Base-by-base conservation (phyloP, 2,329 filamentous ascomycete genomes). In the Colletotrichum sp. region DNA sequence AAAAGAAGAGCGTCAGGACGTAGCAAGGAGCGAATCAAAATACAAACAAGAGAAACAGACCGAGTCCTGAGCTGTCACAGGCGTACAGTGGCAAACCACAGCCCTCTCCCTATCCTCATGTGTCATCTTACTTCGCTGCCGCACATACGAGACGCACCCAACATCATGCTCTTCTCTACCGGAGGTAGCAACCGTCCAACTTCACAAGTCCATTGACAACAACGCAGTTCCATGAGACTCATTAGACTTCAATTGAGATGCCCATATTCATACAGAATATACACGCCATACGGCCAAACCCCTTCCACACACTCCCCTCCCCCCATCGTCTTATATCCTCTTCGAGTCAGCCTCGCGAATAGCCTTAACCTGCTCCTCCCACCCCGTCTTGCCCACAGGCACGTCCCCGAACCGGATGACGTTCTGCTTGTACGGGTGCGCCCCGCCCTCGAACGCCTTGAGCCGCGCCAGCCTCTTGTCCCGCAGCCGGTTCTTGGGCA, bases 371-470 rank as follows among this genome's bases (percentile, higher is more conserved):
- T 86, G 86, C 78, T 87, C 85, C 80, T 88, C 85, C 91, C 91
- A 92, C 4, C 90, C 90, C 55, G 87, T 82, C 63, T 85, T 80
- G 1, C 91, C 90, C 3, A 92, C 90, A 55, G 83, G 81, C 79
- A 90, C 88, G 18, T 92, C 93, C 8, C 89, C 90, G 80, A 96
- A 94, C 83, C 91, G 92, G 67, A 98, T 86, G 77, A 99, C 86
- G 83, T 99, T 99, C 85, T 93, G 86, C 90, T 95, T 95, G 85
- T 98, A 99, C 52, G 97, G 98, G 88, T 99, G 96, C 28, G 92
- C 92, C 52, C 92, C 89, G n/a, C 96, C 96, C 87, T 99, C 98
- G 85, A 98, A 99, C 8, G 95, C 96, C 91, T 99, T 99, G 83
- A 99, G 87, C 80, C 97, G 90, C 49, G 93, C 95, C 87, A 99